These are phyloP conservation scores for Nymphaea thermarum DNA, from an alignment of 164 flowering plant genomes.

Conservation along the genomic window DNA sequence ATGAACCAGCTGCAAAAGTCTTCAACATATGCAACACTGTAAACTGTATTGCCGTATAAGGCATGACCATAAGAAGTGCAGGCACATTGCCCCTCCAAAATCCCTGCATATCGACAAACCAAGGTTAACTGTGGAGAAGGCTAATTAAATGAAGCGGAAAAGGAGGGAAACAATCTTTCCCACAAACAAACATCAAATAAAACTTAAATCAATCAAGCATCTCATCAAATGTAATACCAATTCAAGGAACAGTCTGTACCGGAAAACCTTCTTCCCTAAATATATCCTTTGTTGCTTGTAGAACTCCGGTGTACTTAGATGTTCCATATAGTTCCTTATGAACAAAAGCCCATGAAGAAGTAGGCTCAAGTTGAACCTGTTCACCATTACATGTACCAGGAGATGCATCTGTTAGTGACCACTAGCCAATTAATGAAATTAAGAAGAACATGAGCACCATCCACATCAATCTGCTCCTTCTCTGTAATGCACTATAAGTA, in stretches of 20 bases:
- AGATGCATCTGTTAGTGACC: not conserved
- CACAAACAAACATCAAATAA: no score
- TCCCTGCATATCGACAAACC: conserved; percentile 36
- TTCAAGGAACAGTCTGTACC: conserved; percentile 24
- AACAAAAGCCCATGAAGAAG: conserved; percentile 62
- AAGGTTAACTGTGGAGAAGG: not conserved
- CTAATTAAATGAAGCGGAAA: not conserved
- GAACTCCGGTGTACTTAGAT: conserved; percentile 83
- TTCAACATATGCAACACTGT: conserved; percentile 72
- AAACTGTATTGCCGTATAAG: conserved; percentile 89
- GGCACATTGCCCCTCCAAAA: conserved; percentile 99
- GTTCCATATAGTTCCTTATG: conserved; percentile 28
- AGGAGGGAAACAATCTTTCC: not conserved
- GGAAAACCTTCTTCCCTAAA: conserved; percentile 81
- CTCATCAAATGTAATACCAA: not conserved
- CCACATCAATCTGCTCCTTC: no score
- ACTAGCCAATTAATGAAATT: no score
- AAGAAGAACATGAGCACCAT: no score
- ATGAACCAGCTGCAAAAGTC: conserved; percentile 79
- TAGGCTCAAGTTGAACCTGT: conserved; percentile 97
- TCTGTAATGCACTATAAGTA: not conserved
- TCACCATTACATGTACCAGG: not conserved
- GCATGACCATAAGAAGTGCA: conserved; percentile 96
- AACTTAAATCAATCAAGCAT: not conserved
- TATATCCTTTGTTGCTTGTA: conserved; percentile 85